Base-by-base conservation (phyloP, 2,329 filamentous ascomycete species). In the Bipolaris sorokiniana region DNA sequence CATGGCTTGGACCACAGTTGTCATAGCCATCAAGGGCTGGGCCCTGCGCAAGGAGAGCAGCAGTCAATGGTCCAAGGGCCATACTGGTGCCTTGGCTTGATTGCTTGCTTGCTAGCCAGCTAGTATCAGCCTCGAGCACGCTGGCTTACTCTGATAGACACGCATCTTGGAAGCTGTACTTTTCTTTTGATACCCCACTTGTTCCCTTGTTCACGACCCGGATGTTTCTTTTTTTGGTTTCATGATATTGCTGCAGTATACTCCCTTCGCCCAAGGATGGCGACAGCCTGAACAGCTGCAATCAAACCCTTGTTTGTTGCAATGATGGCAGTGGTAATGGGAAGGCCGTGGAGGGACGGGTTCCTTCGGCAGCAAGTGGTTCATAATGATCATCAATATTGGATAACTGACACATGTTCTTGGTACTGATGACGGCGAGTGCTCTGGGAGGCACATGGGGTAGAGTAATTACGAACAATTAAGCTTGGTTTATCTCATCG, bases 1-100 rank as follows among this genome's bases (percentile, higher is more conserved):
- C 49, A 94, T 97, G 90, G 88, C 92, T 0, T 97, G 91, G 88
- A 84, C 90, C 51, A 84, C 96, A 18, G 70, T 92, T 26, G 80
- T 90, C 10, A 85, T 97, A 58, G 89, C 92, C 23, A 78, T 97
- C 72, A 97, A 97, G 78, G 93, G 92, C 23, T 96, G 92, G 92
- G 92, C 91, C 3, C 64, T 74, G 15, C 71, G 77, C 20, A 77
- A 66, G 51, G 78, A 80, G 63, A 67, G 59, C 49, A 56, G 57
- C 13, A 66, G 59, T 34, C 56, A 52, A 46, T 64, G 65, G 34
- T 59, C 63, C n/a, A 74, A 75, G 53, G 48, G 51, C 20, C 61
- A 59, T 38, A 62, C 60, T 55, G 71, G 69, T 46, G 71, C 63
- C 26, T 58, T 75, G 57, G 72, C 72, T 15, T 75, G 47, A 45